Conservation (phyloP, 2,329 filamentous ascomycete species). For the Rhinocladiella mackenziei region DNA sequence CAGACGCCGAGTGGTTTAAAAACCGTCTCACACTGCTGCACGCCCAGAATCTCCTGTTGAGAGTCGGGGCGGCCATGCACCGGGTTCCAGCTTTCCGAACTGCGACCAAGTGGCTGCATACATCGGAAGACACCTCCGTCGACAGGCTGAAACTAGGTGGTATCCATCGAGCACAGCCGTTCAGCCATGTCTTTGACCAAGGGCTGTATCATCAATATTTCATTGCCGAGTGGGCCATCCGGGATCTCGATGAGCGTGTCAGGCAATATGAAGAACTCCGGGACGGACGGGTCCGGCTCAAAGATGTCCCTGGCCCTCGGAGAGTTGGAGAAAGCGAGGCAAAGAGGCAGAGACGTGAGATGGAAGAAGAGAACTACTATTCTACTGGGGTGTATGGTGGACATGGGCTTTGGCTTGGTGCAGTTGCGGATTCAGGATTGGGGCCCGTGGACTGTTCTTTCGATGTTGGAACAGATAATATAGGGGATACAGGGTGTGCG, state of each 20-base stretch:
- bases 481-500: neutral
- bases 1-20: conserved; percentile 34
- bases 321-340: conserved; percentile 7
- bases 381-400: no score
- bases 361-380: neutral
- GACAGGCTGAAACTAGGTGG: conserved; percentile 41
- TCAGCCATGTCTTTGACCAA: conserved; percentile 40
- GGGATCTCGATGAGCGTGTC: conserved; percentile 15
- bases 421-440: conserved; percentile 1
- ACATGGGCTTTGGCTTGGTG: neutral
- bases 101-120: conserved; percentile 37
- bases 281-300: conserved; percentile 12
- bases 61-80: conserved; percentile 39
- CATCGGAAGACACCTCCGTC: conserved; percentile 19
- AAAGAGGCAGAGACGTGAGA: neutral
- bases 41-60: conserved; percentile 34
- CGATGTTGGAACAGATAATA: no score
- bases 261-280: conserved; percentile 24
- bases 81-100: conserved; percentile 30
- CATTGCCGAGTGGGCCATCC: conserved; percentile 25
- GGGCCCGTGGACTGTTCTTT: neutral
- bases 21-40: conserved; percentile 38
- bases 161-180: conserved; percentile 43
- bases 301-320: conserved; percentile 4
- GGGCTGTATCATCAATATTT: conserved; percentile 29